phyloP scores from a whole-genome alignment of 352 stramenopile genomes.

The Phytophthora aleatoria region DNA sequence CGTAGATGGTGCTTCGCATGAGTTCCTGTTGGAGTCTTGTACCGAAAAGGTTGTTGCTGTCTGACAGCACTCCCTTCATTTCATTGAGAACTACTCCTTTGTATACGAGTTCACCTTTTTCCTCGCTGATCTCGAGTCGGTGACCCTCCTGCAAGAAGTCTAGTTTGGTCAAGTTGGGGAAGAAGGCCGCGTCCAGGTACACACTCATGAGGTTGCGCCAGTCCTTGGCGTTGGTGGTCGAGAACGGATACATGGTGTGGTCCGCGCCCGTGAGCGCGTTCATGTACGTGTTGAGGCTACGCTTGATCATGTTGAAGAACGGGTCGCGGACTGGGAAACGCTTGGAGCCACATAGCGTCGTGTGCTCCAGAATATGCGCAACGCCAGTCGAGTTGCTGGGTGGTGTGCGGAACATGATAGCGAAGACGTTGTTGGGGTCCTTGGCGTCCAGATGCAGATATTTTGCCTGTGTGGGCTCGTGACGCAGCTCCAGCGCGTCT shows the following conservation, averaged over 20 bases:
- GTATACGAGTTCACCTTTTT: conserved; percentile 57
- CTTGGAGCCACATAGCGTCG: conserved; percentile 93
- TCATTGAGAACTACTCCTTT: conserved; percentile 99
- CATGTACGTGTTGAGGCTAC: conserved; percentile 98
- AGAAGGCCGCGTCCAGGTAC: conserved; percentile 98
- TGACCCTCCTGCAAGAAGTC: conserved; percentile 88
- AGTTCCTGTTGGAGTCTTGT: conserved; percentile 91
- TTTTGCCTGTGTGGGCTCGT: conserved; percentile 68
- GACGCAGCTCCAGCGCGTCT: conserved; percentile 76
- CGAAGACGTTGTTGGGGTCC: conserved; percentile 90
- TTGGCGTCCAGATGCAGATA: conserved; percentile 87
- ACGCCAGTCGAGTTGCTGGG: conserved; percentile 95
- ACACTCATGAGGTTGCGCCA: conserved; percentile 98
- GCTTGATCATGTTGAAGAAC: conserved; percentile 99
- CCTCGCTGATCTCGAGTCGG: conserved; percentile 60
- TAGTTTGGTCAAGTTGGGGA: conserved; percentile 86
- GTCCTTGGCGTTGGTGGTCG: conserved; percentile 96
- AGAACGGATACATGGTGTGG: conserved; percentile 99
- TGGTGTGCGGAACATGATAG: conserved; percentile 98
- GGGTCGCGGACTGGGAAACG: conserved; percentile 98
- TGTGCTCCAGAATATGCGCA: conserved; percentile 98
- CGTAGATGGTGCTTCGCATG: conserved; percentile 90
- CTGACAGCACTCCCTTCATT: conserved; percentile 99
- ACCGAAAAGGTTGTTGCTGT: conserved; percentile 92
- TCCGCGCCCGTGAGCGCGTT: conserved; percentile 99